Evolutionary conservation across 306 rosid species (phyloP).

Genomic region (Aeschynomene evenia): DNA sequence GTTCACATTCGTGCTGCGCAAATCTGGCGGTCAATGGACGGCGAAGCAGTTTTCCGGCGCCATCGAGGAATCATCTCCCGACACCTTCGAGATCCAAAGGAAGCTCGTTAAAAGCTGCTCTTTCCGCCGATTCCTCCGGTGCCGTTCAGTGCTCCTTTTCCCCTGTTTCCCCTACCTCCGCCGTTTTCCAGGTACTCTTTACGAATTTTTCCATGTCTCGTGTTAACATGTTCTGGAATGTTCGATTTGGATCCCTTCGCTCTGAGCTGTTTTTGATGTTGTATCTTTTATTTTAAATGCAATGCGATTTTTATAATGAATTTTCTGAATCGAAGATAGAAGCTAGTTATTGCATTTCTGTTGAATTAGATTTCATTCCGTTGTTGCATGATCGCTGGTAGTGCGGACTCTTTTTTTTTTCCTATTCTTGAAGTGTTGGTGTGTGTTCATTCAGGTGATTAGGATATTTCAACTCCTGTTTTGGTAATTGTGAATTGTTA

Average conservation of each 20-base stretch:
- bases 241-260: background rate
- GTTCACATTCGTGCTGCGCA: conserved; percentile 61
- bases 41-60: conserved; percentile 61
- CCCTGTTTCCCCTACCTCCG: conserved; percentile 49
- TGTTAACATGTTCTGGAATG: background rate
- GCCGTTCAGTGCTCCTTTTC: conserved; percentile 72
- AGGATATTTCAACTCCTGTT: background rate
- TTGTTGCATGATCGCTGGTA: background rate
- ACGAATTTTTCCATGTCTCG: background rate
- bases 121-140: conserved; percentile 57
- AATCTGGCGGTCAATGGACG: conserved; percentile 57
- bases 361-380: background rate
- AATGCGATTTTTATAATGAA: background rate
- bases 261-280: background rate
- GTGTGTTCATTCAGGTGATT: background rate
- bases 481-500: background rate
- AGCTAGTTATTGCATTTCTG: background rate
- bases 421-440: background rate
- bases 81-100: conserved; percentile 66
- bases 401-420: background rate
- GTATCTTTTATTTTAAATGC: background rate
- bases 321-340: background rate
- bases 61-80: conserved; percentile 57
- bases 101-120: conserved; percentile 58
- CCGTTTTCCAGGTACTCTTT: conserved; percentile 63